Conservation (phyloP, 306 rosid species). For the Casuarina glauca region DNA sequence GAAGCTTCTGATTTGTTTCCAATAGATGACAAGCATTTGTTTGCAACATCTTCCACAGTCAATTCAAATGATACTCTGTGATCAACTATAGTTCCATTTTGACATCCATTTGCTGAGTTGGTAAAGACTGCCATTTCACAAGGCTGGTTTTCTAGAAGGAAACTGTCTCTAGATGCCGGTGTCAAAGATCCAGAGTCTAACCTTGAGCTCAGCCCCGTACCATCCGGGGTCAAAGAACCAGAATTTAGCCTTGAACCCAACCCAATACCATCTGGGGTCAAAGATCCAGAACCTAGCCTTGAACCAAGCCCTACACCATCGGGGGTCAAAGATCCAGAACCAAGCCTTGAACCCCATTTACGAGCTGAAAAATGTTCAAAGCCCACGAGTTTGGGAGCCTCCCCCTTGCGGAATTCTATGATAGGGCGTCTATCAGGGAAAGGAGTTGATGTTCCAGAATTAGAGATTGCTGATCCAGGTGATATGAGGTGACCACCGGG, state of each 20-base stretch:
- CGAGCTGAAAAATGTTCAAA: constrained; percentile 69
- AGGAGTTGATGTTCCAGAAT: constrained; percentile 92
- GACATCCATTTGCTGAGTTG: constrained; percentile 55
- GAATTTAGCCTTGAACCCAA: constrained; percentile 72
- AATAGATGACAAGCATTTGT: constrained; percentile 46
- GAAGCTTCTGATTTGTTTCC: constrained; percentile 57
- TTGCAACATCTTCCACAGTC: constrained; percentile 94
- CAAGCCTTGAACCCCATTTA: constrained; percentile 82
- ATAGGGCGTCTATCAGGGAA: constrained; percentile 73
- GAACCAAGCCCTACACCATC: constrained; percentile 79
- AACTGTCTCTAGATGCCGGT: constrained; percentile 44
- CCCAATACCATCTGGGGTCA: constrained; percentile 88
- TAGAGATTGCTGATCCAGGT: constrained; percentile 90
- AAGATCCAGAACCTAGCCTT: constrained; percentile 73
- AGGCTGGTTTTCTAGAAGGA: constrained; percentile 45
- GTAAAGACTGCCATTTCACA: constrained; percentile 54
- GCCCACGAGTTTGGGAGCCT: constrained; percentile 73
- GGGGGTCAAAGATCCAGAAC: constrained; percentile 90
- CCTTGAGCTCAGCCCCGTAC: constrained; percentile 68
- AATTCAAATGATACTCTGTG: constrained; percentile 95
- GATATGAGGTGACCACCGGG: constrained; percentile 87
- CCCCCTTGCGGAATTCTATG: constrained; percentile 72
- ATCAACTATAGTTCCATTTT: constrained; percentile 45
- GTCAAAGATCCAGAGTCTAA: constrained; percentile 62
- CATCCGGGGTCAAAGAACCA: constrained; percentile 86